Base-by-base conservation (phyloP, 1,284 basidiomycete species). In the Vanrija sp. region DNA sequence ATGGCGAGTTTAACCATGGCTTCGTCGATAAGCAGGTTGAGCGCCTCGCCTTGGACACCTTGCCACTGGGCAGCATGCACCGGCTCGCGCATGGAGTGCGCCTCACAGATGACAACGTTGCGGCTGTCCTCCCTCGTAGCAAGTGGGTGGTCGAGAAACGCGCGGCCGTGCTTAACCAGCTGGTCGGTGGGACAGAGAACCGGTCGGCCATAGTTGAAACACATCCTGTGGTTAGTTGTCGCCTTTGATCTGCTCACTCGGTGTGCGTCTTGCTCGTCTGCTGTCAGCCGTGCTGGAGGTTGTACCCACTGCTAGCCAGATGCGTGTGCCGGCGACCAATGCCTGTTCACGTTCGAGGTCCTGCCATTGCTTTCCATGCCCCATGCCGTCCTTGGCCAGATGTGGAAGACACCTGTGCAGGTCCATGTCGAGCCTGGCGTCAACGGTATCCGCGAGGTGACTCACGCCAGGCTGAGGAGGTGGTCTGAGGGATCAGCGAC, bases 171-270 rank as follows among this genome's bases (percentile, higher is more conserved):
- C 66, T 80, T 82, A 57, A 94, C 89, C 50, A 88, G 88, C 65
- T 92, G 89, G 60, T 93, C 89, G 53, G 91, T 88, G 66, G 87
- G 88, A 42, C 94, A 80, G 52, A 94, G 86, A 1, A 89, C 88
- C 2, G 45, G 45, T 1, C 28, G 45, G 16, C 26, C 45, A 19
- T 46, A n/a, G 45, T 46, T 46, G 45, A 26, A 46, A 12, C 23
- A 26, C n/a, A 18, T 28, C 28, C 28, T 28, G 28, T 3, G 10
- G 28, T 28, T 10, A 28, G 28, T 28, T 10, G 28, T 28, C 28
- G 10, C 2, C 28, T 10, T 28, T 10, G 28, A 10, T 10, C 28
- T 28, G 28, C 28, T 28, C 28, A 10, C 16, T 46, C 45, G n/a
- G 28, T 28, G 28, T 28, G 28, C 28, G 28, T 28, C 28, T 28